Conservation (phyloP, 306 rosid genomes). For the Rosa persica region DNA sequence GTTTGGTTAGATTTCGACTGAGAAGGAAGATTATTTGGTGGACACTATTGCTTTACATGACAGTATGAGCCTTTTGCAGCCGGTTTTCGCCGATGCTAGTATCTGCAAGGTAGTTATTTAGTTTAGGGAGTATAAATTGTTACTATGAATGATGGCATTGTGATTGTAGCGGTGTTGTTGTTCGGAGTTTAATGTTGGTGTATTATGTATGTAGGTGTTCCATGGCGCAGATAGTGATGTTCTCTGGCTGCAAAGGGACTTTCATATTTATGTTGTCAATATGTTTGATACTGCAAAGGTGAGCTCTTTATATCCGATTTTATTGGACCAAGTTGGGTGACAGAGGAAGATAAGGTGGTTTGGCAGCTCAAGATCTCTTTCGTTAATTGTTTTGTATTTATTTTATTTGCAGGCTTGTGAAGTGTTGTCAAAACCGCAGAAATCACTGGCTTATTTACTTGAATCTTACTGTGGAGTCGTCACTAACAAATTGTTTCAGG, state of each 20-base stretch:
- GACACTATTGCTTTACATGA: conserved; percentile 88
- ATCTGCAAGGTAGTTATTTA: conserved; percentile 65
- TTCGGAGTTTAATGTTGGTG: conserved; percentile 29
- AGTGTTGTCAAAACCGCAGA: conserved; percentile 82
- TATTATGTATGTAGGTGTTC: conserved; percentile 59
- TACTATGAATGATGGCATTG: not conserved
- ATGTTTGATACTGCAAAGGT: conserved; percentile 93
- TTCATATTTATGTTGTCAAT: conserved; percentile 82
- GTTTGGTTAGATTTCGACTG: conserved; percentile 66
- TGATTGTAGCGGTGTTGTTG: not conserved
- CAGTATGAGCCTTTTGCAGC: conserved; percentile 62
- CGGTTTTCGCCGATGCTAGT: conserved; percentile 67
- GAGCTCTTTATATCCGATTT: conserved; percentile 22
- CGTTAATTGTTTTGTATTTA: conserved; percentile 19
- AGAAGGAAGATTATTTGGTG: conserved; percentile 76
- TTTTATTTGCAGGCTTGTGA: conserved; percentile 80
- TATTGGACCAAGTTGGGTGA: conserved; percentile 12
- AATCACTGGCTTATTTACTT: conserved; percentile 88
- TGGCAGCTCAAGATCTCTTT: conserved; percentile 14
- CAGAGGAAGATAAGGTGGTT: conserved; percentile 10
- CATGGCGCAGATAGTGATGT: conserved; percentile 96
- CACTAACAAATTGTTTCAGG: conserved; percentile 92
- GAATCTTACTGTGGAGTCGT: conserved; percentile 78
- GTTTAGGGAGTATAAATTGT: not conserved
- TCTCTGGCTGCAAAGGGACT: conserved; percentile 93